phyloP scores from a whole-genome alignment of 768 basidiomycete species.

The Boletellus sp. region DNA sequence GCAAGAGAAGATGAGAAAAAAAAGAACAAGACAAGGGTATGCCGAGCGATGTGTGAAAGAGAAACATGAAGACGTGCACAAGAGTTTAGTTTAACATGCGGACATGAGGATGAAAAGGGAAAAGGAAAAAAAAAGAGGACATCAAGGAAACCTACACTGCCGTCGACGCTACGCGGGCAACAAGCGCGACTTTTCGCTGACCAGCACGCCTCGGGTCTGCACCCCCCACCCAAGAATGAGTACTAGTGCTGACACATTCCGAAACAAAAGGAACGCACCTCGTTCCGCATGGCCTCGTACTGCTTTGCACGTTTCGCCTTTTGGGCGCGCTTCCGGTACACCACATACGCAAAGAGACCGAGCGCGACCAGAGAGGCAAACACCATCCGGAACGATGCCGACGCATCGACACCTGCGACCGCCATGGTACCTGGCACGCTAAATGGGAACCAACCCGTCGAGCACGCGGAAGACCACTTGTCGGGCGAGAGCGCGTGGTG shows the following conservation, averaged over 20 bases:
- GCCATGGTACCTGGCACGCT: background rate
- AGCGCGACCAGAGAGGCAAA: slow-evolving; percentile 12
- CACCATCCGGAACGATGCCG: background rate
- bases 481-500: slow-evolving; percentile 36
- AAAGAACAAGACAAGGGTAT: no score
- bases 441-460: slow-evolving; percentile 29
- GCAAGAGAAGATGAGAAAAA: no score
- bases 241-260: background rate
- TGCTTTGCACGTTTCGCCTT: slow-evolving; percentile 9
- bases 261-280: slow-evolving; percentile 5
- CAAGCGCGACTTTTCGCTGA: slow-evolving; percentile 24
- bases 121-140: no score
- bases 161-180: slow-evolving; percentile 2
- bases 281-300: background rate
- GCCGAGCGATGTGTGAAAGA: no score
- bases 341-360: slow-evolving; percentile 8
- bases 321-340: slow-evolving; percentile 10
- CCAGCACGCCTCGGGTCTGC: slow-evolving; percentile 5
- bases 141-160: no score
- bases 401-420: background rate
- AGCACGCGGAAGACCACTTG: slow-evolving; percentile 39
- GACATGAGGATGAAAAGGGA: no score
- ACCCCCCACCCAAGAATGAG: background rate
- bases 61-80: no score
- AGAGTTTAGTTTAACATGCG: no score